Base-by-base conservation (phyloP, 176 grass and related monocot genomes). In the Carex littledalei region DNA sequence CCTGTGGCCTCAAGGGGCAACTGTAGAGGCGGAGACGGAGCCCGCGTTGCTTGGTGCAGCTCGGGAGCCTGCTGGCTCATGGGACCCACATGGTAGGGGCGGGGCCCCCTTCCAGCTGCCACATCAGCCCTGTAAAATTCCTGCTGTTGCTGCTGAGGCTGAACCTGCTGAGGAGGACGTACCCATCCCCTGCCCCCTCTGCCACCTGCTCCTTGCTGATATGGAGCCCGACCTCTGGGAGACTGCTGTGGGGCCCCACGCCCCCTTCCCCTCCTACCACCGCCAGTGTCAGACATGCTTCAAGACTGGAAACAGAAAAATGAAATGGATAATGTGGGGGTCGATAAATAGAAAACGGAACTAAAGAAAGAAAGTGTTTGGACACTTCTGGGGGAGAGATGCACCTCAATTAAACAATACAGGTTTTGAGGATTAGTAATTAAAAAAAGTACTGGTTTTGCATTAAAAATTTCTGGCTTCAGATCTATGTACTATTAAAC, bases 31-130 rank as follows among this genome's bases (percentile, higher is more conserved):
- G 89, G 87, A 90, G 81, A 77, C 41, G 88, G 87, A 88, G 85
- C 86, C 78, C 81, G 80, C 84, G 87, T 96, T 91, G 95, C 95
- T 94, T 98, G 95, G 95, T 88, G 95, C 95, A 98, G 95, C 89
- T 98, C 95, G 93, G 95, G 93, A 93, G 88, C 91, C 86, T 76
- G 81, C 61, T 65, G 85, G 76, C 89, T 90, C 60, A 59, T 18
- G 14, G 89, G 80, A 34, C 74, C 74, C 50, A 0, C 50, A n/a
- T 78, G 74, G 52, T 78, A 78, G 12, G 82, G 67, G 31, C 37
- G 87, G 54, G 62, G 29, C 35, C 69, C 84, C n/a, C 18, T 86
- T 61, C 87, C 92, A 88, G 81, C 81, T 72, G 73, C 72, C 73
- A 63, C 81, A 54, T 84, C 67, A 65, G 67, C 80, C 13, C 87